Evolutionary conservation across 768 basidiomycete species (phyloP), one percentile per base, ranked within the genome.

Genomic region (Podaxis sp.): DNA sequence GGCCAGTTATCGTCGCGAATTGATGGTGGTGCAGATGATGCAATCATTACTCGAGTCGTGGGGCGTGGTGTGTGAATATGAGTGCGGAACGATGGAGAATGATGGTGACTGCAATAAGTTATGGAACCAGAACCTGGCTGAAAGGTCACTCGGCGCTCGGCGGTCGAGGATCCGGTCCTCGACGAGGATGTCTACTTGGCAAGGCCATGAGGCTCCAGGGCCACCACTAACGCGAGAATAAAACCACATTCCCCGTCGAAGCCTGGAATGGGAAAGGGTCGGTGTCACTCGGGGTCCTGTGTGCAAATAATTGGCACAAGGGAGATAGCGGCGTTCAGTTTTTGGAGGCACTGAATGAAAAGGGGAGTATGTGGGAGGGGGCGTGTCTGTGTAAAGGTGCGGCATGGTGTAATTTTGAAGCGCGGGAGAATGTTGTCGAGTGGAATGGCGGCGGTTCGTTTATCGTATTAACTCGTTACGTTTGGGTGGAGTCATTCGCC

Each of bases 121-220:
- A 52, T 38, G 33, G 38, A 59, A 59, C 57, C 48, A 46, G 30
- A 26, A 39, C 11, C 22, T 3, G 22, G 53, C 33, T 33, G 11
- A 39, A 22, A 48, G 8, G 58, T 9, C 17, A 52, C 22, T 39
- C 39, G 51, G 28, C 17, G 19, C 51, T 22, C n/a, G 51, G 22
- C 26, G n/a, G 26, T 53, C 39, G 52, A 61, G 59, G 59, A 61
- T 52, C 59, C 52, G 52, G 59, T 44, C 59, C 40, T 54, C 59
- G 28, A 59, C 22, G 44, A 49, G 17, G 30, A 59, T 51, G 49
- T 56, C 54, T n/a, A 56, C 13, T 56, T 39, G 54, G 39, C 52
- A 19, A 51, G 52, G 40, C 59, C 52, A 61, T 53, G 59, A 61
- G 59, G 59, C 52, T 28, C 26, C 59, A 61, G 59, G 59, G 59